These are phyloP conservation scores for Capronia coronata DNA, from an alignment of 2,329 filamentous ascomycete genomes.

Conservation along the genomic window DNA sequence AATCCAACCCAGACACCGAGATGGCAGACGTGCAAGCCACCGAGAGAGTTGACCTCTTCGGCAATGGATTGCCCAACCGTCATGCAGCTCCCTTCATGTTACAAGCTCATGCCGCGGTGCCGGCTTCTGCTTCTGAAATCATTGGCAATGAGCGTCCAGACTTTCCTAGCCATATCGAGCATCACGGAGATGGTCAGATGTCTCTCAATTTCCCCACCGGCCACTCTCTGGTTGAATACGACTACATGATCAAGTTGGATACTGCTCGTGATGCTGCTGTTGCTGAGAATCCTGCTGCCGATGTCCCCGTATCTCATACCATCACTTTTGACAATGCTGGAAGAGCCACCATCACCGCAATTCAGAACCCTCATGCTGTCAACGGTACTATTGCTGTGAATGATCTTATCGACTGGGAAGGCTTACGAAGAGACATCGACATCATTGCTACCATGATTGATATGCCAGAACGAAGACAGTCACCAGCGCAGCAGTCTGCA, in stretches of 20 bases:
- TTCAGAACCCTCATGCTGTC: background rate
- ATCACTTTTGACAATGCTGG: background rate
- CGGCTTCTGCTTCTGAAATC: background rate
- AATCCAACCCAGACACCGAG: conserved; percentile 4
- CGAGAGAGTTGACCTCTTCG: background rate
- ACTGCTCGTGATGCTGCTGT: background rate
- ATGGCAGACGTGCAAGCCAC: background rate
- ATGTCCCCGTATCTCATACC: too few relatives aligned
- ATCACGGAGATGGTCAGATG: background rate
- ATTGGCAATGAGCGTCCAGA: background rate
- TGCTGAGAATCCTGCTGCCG: background rate
- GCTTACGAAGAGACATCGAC: conserved; percentile 1
- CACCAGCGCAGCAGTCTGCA: too few relatives aligned
- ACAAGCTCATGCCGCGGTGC: background rate
- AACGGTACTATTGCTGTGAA: conserved; percentile 4
- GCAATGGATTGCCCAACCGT: background rate
- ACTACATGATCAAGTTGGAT: conserved; percentile 2
- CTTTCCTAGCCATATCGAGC: background rate
- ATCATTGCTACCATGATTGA: background rate
- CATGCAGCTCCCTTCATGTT: background rate
- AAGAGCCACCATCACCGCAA: background rate
- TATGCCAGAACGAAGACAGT: too few relatives aligned
- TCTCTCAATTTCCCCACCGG: conserved; percentile 3
- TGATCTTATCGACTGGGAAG: conserved; percentile 13
- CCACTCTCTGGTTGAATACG: background rate